Conservation (phyloP, 2,329 filamentous ascomycete species). For the Stemphylium beticola region DNA sequence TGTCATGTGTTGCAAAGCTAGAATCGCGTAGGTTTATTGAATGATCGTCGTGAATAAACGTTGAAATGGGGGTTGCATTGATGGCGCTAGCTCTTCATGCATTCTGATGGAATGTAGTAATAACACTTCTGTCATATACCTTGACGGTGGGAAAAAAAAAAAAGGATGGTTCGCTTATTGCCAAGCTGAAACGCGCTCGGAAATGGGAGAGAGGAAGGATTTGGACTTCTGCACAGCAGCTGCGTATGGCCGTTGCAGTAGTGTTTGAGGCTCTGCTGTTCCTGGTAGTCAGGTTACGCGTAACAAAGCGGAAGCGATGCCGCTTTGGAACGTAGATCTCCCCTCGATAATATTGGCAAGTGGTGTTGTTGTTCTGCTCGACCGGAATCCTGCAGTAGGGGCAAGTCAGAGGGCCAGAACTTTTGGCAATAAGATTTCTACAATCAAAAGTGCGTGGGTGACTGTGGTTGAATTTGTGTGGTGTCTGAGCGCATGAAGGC, state of each 20-base stretch:
- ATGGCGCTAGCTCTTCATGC: constrained; percentile 26
- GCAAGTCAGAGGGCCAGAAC: neutral
- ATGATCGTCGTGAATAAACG: neutral
- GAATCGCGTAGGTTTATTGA: neutral
- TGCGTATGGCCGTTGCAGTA: constrained; percentile 16
- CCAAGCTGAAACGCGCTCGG: constrained; percentile 21
- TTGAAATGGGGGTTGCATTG: constrained; percentile 4
- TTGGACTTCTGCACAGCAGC: constrained; percentile 10
- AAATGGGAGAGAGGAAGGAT: constrained; percentile 7
- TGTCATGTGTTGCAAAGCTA: constrained; percentile 2
- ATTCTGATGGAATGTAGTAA: constrained; percentile 1
- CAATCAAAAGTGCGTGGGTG: neutral
- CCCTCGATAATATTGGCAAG: constrained; percentile 1
- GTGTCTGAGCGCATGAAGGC: constrained; percentile 32
- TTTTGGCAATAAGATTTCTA: neutral
- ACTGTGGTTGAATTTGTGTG: constrained; percentile 29
- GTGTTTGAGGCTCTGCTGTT: constrained; percentile 23
- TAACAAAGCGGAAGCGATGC: constrained; percentile 2
- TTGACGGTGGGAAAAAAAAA: constrained; percentile 6
- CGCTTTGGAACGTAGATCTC: constrained; percentile 2
- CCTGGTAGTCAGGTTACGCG: constrained; percentile 6
- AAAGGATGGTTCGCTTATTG: constrained; percentile 2
- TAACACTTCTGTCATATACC: constrained; percentile 21
- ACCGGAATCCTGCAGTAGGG: neutral
- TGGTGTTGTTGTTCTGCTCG: neutral